Base-by-base conservation (phyloP, 768 basidiomycete genomes). In the Lactarius pseudohatsudake region DNA sequence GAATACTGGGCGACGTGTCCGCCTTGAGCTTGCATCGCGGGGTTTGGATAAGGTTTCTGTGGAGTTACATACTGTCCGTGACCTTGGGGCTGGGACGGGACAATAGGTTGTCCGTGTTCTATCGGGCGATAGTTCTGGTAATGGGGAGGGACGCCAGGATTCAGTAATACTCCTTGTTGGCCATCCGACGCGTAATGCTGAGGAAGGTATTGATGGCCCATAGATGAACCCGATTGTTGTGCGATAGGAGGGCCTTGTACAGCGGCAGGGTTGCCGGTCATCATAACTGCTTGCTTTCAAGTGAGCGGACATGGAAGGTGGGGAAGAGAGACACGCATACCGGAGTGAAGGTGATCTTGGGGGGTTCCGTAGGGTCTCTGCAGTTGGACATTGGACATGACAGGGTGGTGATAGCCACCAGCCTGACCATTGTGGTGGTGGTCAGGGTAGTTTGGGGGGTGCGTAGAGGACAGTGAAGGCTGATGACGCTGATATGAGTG, bases 91-190 rank as follows among this genome's bases (percentile, higher is more conserved):
- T 70, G 68, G 59, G 64, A 70, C 40, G 68, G 70, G 20, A 70
- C 68, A 26, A 70, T 30, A 22, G 70, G 68, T 26, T 70, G 65
- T 8, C 70, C 70, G 1, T 64, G 62, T 20, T 69, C 61, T 58
- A 66, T 65, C 4, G 62, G 64, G 18, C 62, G 70, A 28, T 69
- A 70, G 47, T 69, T 59, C 65, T 64, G 60, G 45, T 47, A 69
- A 57, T 69, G 70, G 8, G 64, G 2, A 59, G 67, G 70, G 16
- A 69, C 70, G 28, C 57, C 57, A 28, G 70, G 67, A 30, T 64
- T 68, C 40, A 70, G 56, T 55, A 67, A 16, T 16, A 57, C 55
- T n/a, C 58, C 62, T 28, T 63, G 66, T 22, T 64, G 62, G 2
- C 41, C n/a, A 16, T 64, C 66, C 28, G 57, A 11, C 20, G 62